phyloP scores from a whole-genome alignment of 139 green algal genomes.

The Closterium sp. region DNA sequence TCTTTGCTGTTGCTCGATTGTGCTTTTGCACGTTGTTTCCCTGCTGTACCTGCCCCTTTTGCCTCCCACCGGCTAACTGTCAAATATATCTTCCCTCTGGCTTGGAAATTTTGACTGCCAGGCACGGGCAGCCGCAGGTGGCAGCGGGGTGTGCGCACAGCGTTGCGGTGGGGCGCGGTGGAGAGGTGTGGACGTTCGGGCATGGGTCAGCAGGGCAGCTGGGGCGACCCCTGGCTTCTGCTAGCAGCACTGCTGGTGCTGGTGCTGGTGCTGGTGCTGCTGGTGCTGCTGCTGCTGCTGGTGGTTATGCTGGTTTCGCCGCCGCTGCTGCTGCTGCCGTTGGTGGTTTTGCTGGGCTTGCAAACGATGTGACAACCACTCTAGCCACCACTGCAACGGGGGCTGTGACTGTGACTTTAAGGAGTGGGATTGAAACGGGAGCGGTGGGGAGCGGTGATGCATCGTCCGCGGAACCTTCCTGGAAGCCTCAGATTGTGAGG shows the following conservation, averaged over 20 bases:
- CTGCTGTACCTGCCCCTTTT: neutral
- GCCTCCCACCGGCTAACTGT: neutral
- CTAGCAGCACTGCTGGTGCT: neutral
- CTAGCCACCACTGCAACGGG: neutral
- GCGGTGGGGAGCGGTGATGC: neutral
- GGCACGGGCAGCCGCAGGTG: conserved; percentile 42
- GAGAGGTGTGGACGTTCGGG: conserved; percentile 74
- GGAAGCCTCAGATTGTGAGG: neutral
- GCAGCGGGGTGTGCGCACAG: conserved; percentile 73
- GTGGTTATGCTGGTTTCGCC: too few species aligned
- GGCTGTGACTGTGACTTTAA: neutral
- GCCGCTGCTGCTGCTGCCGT: neutral
- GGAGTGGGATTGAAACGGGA: neutral
- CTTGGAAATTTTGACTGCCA: neutral
- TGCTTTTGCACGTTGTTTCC: neutral
- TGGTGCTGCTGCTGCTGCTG: neutral
- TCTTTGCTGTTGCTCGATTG: neutral
- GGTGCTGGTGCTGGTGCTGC: neutral
- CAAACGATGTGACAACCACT: neutral
- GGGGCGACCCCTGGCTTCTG: conserved; percentile 41
- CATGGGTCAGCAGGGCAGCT: conserved; percentile 72
- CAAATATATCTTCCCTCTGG: neutral
- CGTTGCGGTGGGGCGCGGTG: conserved; percentile 61
- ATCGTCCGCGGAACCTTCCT: neutral
- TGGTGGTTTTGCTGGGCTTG: neutral